phyloP scores from a whole-genome alignment of 257 asterid genomes.

The Scutellaria minor region DNA sequence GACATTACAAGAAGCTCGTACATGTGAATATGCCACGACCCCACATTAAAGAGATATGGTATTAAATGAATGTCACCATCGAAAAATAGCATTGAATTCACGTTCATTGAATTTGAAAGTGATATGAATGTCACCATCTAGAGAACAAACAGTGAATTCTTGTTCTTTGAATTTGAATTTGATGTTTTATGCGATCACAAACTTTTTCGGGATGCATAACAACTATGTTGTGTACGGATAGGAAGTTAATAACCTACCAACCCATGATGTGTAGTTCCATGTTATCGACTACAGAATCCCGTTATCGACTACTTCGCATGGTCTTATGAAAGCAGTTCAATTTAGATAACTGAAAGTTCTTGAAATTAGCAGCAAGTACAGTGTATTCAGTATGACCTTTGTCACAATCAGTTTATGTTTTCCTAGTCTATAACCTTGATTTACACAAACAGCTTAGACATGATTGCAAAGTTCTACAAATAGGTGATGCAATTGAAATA shows the following conservation, averaged over 20 bases:
- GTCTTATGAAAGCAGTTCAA: background rate
- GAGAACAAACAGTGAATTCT: too few relatives aligned
- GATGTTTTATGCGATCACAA: background rate
- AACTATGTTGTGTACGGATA: too few relatives aligned
- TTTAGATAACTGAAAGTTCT: background rate
- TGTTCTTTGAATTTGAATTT: background rate
- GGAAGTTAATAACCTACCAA: background rate
- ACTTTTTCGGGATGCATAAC: background rate
- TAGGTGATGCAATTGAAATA: background rate
- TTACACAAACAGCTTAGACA: constrained; percentile 9
- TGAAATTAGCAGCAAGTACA: background rate
- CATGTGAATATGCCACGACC: constrained; percentile 12
- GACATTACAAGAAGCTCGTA: background rate
- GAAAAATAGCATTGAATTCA: background rate
- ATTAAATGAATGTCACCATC: background rate
- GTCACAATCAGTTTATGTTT: background rate
- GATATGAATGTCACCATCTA: background rate
- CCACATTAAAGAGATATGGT: background rate
- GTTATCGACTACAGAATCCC: background rate
- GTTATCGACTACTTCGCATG: background rate
- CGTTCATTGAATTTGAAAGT: background rate
- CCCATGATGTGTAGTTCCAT: constrained; percentile 2
- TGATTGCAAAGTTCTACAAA: background rate
- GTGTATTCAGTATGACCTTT: background rate
- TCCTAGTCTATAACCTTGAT: background rate